Base-by-base conservation (phyloP, 1,284 basidiomycete genomes). In the Melampsora larici-populina region DNA sequence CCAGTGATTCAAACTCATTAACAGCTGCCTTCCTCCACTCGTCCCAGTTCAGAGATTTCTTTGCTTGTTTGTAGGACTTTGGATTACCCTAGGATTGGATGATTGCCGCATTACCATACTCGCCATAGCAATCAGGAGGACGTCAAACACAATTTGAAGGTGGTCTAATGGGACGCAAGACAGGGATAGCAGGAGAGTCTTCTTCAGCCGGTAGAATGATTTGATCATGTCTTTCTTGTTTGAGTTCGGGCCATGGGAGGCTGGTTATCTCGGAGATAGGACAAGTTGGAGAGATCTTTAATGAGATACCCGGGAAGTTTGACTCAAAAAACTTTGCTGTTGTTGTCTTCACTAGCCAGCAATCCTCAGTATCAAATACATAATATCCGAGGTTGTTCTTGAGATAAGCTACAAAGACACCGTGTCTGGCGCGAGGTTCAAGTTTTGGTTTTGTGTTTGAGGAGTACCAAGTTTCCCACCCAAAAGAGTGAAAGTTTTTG, bases 401-500 rank as follows among this genome's bases (percentile, higher is more conserved):
- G 13, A 49, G 48, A 49, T 49, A 49, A 21, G 13, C 48, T 49
- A 49, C 11, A 11, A 49, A 21, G 48, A 49, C 13, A n/a, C n/a
- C n/a, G n/a, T n/a, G 48, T 11, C 21, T 11, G 21, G 48, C 11
- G 11, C 48, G 21, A 21, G 48, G 48, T 11, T 11, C 21, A 49
- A 49, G 48, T 49, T 49, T n/a, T n/a, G 48, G 48, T 49, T 49
- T 49, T 49, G 48, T 49, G 48, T 49, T 49, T n/a, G n/a, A n/a
- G 48, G 48, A 21, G 21, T 49, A 49, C 48, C 48, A 49, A 11
- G 21, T 21, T 21, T 11, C 11, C 13, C 48, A 49, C 48, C 48
- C 48, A 49, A 49, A 49, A 11, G 48, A 21, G 48, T 49, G 48
- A 11, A 49, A 11, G 13, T 49, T 49, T 11, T 11, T 49, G 48